These are phyloP conservation scores for Trichoderma aggressivum DNA, from an alignment of 2,329 filamentous ascomycete species.

Conservation along the genomic window DNA sequence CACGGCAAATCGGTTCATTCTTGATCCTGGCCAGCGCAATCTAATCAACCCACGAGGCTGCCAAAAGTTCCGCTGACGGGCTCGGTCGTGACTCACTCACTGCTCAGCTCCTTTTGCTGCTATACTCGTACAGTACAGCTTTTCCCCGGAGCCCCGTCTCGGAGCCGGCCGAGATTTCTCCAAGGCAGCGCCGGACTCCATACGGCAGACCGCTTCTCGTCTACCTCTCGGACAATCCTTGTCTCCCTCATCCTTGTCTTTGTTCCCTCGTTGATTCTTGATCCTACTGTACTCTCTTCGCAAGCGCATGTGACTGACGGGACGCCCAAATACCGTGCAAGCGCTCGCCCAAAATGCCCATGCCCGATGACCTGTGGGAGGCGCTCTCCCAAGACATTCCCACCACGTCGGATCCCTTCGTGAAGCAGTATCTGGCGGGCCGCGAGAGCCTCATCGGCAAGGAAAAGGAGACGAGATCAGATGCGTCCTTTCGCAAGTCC, in stretches of 20 bases:
- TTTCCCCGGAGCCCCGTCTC: slow-evolving; percentile 8
- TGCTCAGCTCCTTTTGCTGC: background rate
- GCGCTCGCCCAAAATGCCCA: slow-evolving; percentile 31
- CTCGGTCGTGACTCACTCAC: slow-evolving; percentile 13
- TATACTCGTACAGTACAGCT: background rate
- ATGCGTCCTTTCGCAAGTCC: slow-evolving; percentile 64
- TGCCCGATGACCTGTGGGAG: slow-evolving; percentile 57
- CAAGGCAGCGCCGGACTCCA: background rate
- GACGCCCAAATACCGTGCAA: background rate
- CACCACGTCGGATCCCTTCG: slow-evolving; percentile 64
- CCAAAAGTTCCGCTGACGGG: background rate
- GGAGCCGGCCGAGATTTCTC: background rate
- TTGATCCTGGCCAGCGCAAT: background rate
- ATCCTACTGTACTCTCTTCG: background rate
- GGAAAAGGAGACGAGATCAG: slow-evolving; percentile 79
- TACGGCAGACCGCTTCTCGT: background rate
- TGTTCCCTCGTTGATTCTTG: background rate
- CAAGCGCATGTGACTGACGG: background rate
- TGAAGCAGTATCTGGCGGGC: slow-evolving; percentile 76
- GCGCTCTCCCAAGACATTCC: slow-evolving; percentile 57
- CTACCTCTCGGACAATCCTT: background rate
- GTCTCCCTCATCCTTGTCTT: background rate
- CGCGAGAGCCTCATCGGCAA: slow-evolving; percentile 72
- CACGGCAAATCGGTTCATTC: background rate
- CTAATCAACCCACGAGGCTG: background rate